Conservation (phyloP, 176 grass and related monocot genomes). For the Oryza glaberrima region DNA sequence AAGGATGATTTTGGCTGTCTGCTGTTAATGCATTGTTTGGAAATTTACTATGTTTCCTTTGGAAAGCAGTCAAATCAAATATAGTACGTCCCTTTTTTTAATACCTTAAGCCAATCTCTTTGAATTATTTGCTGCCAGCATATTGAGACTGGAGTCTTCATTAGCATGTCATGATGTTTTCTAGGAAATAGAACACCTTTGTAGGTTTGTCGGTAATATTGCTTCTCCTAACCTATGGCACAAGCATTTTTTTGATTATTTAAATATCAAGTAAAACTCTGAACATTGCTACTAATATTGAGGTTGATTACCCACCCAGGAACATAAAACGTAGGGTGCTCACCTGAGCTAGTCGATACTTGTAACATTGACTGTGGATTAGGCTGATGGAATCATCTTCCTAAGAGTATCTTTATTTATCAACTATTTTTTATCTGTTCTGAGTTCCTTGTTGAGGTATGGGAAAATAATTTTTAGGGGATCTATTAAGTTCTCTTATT, state of each 20-base stretch:
- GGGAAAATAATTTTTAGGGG: not conserved
- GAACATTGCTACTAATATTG: not conserved
- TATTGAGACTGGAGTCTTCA: not conserved
- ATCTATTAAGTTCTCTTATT: conserved; percentile 5
- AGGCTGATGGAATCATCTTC: not conserved
- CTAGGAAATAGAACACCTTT: not conserved
- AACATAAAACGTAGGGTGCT: not conserved
- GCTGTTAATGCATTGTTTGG: not conserved
- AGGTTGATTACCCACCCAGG: not conserved
- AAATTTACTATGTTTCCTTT: not conserved
- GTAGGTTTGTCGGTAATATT: not conserved
- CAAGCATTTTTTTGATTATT: not conserved
- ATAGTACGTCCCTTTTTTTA: not conserved
- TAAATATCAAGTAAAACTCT: not conserved
- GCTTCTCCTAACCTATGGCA: not conserved
- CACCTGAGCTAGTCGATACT: not conserved
- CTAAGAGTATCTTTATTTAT: not conserved
- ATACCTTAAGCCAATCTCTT: not conserved
- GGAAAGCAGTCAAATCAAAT: not conserved
- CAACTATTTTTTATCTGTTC: not conserved
- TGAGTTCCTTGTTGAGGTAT: not conserved
- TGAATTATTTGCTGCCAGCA: not conserved
- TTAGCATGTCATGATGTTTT: conserved; percentile 2
- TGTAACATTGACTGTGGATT: not conserved
- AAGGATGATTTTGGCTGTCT: not conserved